These are phyloP conservation scores for Thelephora terrestris DNA, from an alignment of 1,284 basidiomycete genomes.

Conservation along the genomic window DNA sequence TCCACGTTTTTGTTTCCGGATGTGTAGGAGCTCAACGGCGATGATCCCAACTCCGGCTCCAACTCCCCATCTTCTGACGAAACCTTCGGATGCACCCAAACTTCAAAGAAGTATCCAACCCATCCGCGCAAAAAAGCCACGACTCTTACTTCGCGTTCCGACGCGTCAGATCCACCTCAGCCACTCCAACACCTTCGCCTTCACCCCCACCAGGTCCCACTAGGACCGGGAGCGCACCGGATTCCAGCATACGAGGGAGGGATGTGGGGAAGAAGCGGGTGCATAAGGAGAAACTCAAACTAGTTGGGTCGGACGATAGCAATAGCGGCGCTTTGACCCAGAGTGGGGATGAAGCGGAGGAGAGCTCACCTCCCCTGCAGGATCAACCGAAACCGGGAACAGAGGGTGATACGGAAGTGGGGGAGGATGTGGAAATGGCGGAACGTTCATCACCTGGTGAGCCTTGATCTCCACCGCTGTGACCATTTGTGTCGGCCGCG, in stretches of 20 bases:
- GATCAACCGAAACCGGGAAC: constrained; percentile 59
- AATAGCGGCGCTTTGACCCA: constrained; percentile 72
- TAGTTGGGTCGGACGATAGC: constrained; percentile 66
- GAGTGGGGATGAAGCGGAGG: constrained; percentile 53
- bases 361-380: constrained; percentile 37
- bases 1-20: background rate
- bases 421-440: constrained; percentile 46
- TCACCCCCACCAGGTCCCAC: constrained; percentile 4
- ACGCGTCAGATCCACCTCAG: constrained; percentile 43
- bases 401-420: constrained; percentile 58
- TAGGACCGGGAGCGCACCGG: background rate
- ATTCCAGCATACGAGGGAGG: constrained; percentile 18
- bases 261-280: constrained; percentile 23
- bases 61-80: constrained; percentile 53
- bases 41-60: constrained; percentile 36
- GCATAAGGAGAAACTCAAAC: constrained; percentile 21
- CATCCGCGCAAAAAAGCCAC: constrained; percentile 45
- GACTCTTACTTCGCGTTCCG: constrained; percentile 49
- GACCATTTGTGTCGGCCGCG: background rate
- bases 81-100: constrained; percentile 54
- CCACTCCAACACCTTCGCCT: constrained; percentile 44
- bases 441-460: constrained; percentile 38
- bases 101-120: constrained; percentile 56
- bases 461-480: constrained; percentile 11
- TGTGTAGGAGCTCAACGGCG: constrained; percentile 40